A percentile compares a stretch with the other conserved stretches of the same genome.
Evolutionary conservation across 2,329 filamentous ascomycete genomes (phyloP).

Genomic region (Paramyrothecium sp.): DNA sequence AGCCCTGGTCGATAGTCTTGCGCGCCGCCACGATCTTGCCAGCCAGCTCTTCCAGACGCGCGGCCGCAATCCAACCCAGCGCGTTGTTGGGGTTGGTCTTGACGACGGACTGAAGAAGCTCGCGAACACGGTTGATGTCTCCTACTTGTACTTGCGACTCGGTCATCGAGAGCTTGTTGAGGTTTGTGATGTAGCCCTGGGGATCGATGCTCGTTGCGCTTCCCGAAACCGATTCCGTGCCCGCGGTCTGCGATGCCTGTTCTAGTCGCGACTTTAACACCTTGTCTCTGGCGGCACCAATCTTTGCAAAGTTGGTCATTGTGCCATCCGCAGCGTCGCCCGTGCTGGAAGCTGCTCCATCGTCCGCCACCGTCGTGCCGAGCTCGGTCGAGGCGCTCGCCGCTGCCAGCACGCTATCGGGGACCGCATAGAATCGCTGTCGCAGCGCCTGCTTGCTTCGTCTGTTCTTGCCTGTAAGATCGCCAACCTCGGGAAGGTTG

Average conservation of each 20-base stretch:
- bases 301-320: conserved; percentile 97
- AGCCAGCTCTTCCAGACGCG: conserved; percentile 86
- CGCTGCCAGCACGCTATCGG: conserved; percentile 89
- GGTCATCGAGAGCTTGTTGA: conserved; percentile 77
- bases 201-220: conserved; percentile 91
- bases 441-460: conserved; percentile 79
- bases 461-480: conserved; percentile 92
- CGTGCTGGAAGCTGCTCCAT: conserved; percentile 50
- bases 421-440: conserved; percentile 91
- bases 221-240: conserved; percentile 66
- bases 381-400: conserved; percentile 79
- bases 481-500: conserved; percentile 90
- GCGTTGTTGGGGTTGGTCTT: conserved; percentile 95
- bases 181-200: conserved; percentile 90
- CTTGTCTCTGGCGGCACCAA: conserved; percentile 93
- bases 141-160: conserved; percentile 83
- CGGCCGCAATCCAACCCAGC: conserved; percentile 93
- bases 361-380: conserved; percentile 84
- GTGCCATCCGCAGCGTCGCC: conserved; percentile 69
- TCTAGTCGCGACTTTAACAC: conserved; percentile 93
- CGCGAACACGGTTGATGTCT: conserved; percentile 90
- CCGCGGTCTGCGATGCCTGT: conserved; percentile 73
- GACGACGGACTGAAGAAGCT: conserved; percentile 92
- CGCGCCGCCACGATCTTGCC: conserved; percentile 88
- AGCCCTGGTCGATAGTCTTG: conserved; percentile 84